Evolutionary conservation across 2,329 filamentous ascomycete genomes (phyloP).

Genomic region (Epichloe sibirici): DNA sequence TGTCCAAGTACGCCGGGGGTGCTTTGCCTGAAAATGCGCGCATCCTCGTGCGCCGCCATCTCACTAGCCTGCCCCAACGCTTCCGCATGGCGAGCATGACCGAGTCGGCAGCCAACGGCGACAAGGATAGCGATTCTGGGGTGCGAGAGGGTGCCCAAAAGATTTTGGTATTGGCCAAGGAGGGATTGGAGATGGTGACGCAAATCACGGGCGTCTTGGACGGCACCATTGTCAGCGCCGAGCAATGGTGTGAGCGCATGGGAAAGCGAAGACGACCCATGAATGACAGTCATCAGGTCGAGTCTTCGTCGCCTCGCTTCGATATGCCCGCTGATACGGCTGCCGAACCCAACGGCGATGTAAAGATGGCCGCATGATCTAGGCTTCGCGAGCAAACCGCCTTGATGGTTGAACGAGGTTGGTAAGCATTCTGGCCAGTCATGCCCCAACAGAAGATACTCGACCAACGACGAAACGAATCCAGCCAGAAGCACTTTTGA

Average conservation of each 20-base stretch:
- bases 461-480: too few species aligned
- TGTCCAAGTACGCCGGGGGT: constrained; percentile 84
- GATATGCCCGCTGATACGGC: background rate
- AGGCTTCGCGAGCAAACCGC: background rate
- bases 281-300: constrained; percentile 14
- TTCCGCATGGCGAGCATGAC: constrained; percentile 60
- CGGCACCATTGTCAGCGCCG: constrained; percentile 79
- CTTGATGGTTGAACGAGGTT: too few species aligned
- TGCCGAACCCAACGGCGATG: constrained; percentile 8
- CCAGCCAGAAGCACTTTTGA: too few species aligned
- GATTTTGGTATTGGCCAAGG: constrained; percentile 75
- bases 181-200: constrained; percentile 87
- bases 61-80: constrained; percentile 72
- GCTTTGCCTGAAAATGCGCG: constrained; percentile 82
- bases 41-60: constrained; percentile 68
- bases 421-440: too few species aligned
- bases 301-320: background rate
- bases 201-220: constrained; percentile 83
- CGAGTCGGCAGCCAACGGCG: constrained; percentile 14
- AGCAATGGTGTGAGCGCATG: constrained; percentile 77
- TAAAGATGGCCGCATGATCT: constrained; percentile 13
- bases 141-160: constrained; percentile 52
- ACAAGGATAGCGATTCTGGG: constrained; percentile 24
- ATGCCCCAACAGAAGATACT: too few species aligned
- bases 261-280: constrained; percentile 30